A percentile compares a stretch with the other conserved stretches of the same genome.
phyloP scores from a whole-genome alignment of 2,329 filamentous ascomycete genomes.

The Monosporascus cannonballus region DNA sequence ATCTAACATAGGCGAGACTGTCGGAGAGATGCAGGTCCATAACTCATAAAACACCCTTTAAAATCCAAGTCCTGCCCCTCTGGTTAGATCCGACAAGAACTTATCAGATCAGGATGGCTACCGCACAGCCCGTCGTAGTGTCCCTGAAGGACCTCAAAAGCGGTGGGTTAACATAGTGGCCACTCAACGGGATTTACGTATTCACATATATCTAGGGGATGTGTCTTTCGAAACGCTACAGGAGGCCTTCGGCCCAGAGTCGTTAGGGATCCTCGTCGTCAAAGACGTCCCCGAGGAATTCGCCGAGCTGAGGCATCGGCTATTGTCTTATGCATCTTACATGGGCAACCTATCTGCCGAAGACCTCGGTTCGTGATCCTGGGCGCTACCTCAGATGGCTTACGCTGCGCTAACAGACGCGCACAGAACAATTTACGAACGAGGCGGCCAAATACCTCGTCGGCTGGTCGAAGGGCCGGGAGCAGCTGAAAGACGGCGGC shows the following conservation, averaged over 20 bases:
- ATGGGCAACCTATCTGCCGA: constrained; percentile 71
- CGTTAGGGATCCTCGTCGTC: constrained; percentile 89
- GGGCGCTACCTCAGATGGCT: no score
- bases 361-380: constrained; percentile 56
- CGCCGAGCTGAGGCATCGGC: constrained; percentile 59
- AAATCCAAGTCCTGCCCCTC: no score
- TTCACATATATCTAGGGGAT: constrained; percentile 40
- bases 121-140: constrained; percentile 53
- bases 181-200: constrained; percentile 1
- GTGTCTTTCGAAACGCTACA: constrained; percentile 64
- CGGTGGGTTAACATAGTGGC: constrained; percentile 34
- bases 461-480: constrained; percentile 77
- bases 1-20: no score
- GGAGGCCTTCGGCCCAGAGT: constrained; percentile 82
- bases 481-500: constrained; percentile 70
- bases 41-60: no score
- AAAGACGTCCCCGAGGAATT: constrained; percentile 75
- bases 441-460: constrained; percentile 57
- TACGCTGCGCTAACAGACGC: constrained; percentile 2
- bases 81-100: background rate
- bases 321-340: constrained; percentile 84
- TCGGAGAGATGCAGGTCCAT: no score
- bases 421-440: constrained; percentile 50
- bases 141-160: constrained; percentile 55
- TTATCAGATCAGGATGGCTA: constrained; percentile 31